These are phyloP conservation scores for Talaromyces wortmannii DNA, from an alignment of 495 filamentous ascomycete genomes.

Conservation along the genomic window DNA sequence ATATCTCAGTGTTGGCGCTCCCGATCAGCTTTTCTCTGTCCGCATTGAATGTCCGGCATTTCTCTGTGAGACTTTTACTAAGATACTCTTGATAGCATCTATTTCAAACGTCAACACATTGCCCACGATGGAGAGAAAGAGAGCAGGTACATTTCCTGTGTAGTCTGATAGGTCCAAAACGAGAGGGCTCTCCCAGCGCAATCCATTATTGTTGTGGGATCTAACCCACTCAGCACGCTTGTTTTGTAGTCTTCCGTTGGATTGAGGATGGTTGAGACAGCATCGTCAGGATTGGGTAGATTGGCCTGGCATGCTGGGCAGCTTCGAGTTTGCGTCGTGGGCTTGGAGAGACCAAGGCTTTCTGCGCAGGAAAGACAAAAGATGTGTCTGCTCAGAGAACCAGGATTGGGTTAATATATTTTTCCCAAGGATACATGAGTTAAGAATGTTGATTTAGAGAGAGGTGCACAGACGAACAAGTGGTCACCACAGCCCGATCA, in stretches of 20 bases:
- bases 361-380: slow-evolving; percentile 78
- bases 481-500: slow-evolving; percentile 80
- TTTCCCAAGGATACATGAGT: no score
- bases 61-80: slow-evolving; percentile 66
- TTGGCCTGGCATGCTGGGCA: slow-evolving; percentile 80
- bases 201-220: slow-evolving; percentile 81
- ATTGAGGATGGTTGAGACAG: slow-evolving; percentile 65
- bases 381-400: slow-evolving; percentile 55
- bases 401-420: no score
- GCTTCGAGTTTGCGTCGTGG: slow-evolving; percentile 44
- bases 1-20: slow-evolving; percentile 76
- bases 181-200: slow-evolving; percentile 75
- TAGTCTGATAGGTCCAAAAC: slow-evolving; percentile 90
- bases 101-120: slow-evolving; percentile 4
- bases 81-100: slow-evolving; percentile 81
- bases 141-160: slow-evolving; percentile 70
- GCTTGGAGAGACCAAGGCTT: slow-evolving; percentile 54
- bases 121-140: background rate
- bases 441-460: background rate
- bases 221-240: slow-evolving; percentile 77
- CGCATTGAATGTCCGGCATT: slow-evolving; percentile 58
- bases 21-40: slow-evolving; percentile 77
- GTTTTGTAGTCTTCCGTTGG: slow-evolving; percentile 94
- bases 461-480: slow-evolving; percentile 60
- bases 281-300: slow-evolving; percentile 71